These are phyloP conservation scores for Persicaria maculosa DNA, from an alignment of 148 eudicot species.

Conservation along the genomic window DNA sequence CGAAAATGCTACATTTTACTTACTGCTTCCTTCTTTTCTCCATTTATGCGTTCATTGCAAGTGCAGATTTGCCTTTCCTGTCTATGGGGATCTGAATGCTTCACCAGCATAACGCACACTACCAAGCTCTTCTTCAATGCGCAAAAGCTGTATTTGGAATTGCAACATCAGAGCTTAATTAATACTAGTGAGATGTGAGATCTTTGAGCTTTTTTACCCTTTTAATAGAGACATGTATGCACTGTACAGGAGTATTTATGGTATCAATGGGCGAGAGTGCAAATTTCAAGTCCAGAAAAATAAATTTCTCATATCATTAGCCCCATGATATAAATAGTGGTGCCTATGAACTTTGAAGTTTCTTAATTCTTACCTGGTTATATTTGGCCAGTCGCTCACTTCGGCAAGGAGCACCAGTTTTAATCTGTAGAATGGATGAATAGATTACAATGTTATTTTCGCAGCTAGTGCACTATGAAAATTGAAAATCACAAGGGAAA, in stretches of 20 bases:
- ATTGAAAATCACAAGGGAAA: slow-evolving; percentile 1
- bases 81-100: slow-evolving; percentile 73
- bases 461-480: slow-evolving; percentile 3
- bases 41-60: background rate
- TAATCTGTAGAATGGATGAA: slow-evolving; percentile 44
- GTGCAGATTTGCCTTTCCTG: background rate
- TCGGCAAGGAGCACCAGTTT: slow-evolving; percentile 99
- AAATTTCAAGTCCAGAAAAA: background rate
- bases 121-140: slow-evolving; percentile 98
- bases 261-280: background rate
- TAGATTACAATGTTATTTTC: slow-evolving; percentile 11
- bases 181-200: no score
- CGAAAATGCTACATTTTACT: background rate
- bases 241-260: no score
- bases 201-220: no score
- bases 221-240: no score
- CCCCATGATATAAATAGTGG: background rate
- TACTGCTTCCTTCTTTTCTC: background rate
- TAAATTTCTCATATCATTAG: background rate
- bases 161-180: background rate
- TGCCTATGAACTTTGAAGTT: background rate
- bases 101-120: slow-evolving; percentile 93
- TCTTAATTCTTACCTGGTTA: slow-evolving; percentile 58
- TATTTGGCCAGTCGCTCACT: slow-evolving; percentile 96
- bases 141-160: slow-evolving; percentile 65